Percentiles rank a stretch among this genome's conserved stretches.
These are phyloP conservation scores for Nothophytophthora sp. DNA, from an alignment of 352 stramenopile species.

Conservation along the genomic window DNA sequence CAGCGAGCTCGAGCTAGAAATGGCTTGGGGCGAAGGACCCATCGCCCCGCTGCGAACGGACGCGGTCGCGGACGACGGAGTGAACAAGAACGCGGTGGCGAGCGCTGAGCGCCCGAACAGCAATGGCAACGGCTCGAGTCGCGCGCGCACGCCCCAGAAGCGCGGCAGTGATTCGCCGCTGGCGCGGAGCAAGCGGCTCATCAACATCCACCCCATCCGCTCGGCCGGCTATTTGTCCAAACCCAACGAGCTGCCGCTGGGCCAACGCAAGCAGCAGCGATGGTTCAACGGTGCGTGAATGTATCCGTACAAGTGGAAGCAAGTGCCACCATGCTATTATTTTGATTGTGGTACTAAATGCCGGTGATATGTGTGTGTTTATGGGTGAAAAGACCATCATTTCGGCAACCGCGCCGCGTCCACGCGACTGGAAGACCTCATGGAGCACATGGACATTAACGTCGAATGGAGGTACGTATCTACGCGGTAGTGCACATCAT, in stretches of 20 bases:
- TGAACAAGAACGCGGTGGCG: conserved; percentile 18
- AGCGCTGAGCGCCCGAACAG: conserved; percentile 42
- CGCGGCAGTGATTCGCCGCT: conserved; percentile 54
- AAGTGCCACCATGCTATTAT: not conserved
- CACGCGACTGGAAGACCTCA: conserved; percentile 76
- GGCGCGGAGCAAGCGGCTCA: conserved; percentile 65
- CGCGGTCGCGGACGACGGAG: conserved; percentile 3
- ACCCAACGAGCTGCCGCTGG: conserved; percentile 68
- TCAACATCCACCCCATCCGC: conserved; percentile 80
- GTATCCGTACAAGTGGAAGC: not conserved
- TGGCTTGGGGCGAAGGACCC: conserved; percentile 75
- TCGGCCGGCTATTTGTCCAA: conserved; percentile 65
- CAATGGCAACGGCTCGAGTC: conserved; percentile 64
- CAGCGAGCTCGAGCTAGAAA: conserved; percentile 76
- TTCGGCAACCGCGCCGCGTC: conserved; percentile 78
- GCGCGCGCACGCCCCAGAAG: conserved; percentile 69
- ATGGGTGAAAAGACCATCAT: conserved; percentile 59
- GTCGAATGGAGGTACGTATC: conserved; percentile 75
- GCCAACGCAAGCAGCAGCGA: conserved; percentile 76
- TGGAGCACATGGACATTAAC: conserved; percentile 89
- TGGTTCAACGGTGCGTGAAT: conserved; percentile 73
- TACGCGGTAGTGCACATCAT: no score
- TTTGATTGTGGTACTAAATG: conserved; percentile 1
- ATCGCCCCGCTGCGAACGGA: conserved; percentile 65
- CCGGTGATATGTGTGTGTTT: not conserved